Evolutionary conservation across 345 rosid species (phyloP).

Genomic region (Ceriops tagal): DNA sequence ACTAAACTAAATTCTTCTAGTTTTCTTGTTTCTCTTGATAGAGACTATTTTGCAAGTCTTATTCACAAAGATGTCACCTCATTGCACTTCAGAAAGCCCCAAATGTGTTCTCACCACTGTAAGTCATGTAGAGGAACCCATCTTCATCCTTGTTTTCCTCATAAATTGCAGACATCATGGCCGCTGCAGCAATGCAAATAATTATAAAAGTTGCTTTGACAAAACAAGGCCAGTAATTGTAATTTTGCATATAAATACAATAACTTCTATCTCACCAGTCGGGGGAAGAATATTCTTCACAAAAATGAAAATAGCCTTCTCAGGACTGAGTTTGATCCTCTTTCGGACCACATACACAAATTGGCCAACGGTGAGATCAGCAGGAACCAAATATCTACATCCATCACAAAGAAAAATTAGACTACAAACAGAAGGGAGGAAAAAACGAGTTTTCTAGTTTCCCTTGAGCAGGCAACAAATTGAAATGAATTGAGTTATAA

Average conservation of each 20-base stretch:
- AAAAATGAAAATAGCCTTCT: slow-evolving; percentile 74
- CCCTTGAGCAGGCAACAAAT: no score
- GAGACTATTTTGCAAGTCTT: neutral
- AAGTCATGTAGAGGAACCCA: slow-evolving; percentile 96
- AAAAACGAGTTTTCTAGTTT: neutral
- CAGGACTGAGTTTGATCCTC: slow-evolving; percentile 83
- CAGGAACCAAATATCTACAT: slow-evolving; percentile 73
- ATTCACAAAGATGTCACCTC: slow-evolving; percentile 15
- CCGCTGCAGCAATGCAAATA: slow-evolving; percentile 43
- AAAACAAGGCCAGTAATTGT: neutral
- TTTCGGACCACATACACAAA: slow-evolving; percentile 76
- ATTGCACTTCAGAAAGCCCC: slow-evolving; percentile 41
- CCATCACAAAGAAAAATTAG: neutral
- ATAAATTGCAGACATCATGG: slow-evolving; percentile 90
- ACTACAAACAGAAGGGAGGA: neutral
- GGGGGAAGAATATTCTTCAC: slow-evolving; percentile 73
- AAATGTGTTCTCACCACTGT: slow-evolving; percentile 97
- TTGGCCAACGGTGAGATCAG: slow-evolving; percentile 82
- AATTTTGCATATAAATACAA: neutral
- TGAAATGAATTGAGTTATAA: no score
- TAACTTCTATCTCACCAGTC: slow-evolving; percentile 44
- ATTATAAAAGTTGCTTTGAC: neutral
- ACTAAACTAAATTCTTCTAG: slow-evolving; percentile 13
- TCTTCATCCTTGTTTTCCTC: slow-evolving; percentile 98
- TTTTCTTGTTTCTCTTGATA: neutral